Evolutionary conservation across 345 rosid species (phyloP), one percentile per base, ranked within the genome.

Genomic region (Aethionema arabicum): DNA sequence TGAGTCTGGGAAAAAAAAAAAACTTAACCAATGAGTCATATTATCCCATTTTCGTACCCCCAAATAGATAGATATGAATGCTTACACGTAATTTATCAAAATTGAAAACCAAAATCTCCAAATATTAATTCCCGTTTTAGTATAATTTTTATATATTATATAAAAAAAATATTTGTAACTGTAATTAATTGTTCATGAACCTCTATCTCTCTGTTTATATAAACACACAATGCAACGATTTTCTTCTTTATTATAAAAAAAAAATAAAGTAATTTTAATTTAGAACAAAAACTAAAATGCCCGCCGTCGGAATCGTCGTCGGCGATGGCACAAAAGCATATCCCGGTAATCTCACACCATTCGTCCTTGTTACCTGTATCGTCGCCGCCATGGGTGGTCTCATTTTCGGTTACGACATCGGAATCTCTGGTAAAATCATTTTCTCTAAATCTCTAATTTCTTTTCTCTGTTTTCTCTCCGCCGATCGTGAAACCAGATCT

Each of bases 321-420:
- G 80, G 73, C 29, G 74, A 68, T 32, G 61, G 13, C 57, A 76
- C 74, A 13, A 79, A 30, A 61, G 88, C 56, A 57, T 90, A 90
- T 59, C 90, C 95, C 13, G 97, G 97, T 8, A 86, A 80, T 4
- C 86, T 90, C 3, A 90, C 97, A 3, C 77, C 54, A 2, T 87
- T 48, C 59, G 97, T 90, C 46, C 52, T 64, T n/a, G 74, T 81
- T 31, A 85, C 97, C 5, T 90, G 97, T 67, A 65, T 90, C 7
- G 81, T 90, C 16, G 97, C 95, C 2, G 87, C 85, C 78, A 90
- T 87, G 97, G 97, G 97, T 2, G 97, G 97, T 66, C 78, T 90
- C 72, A 90, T 90, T 74, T 90, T 90, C 69, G 97, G 97, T 39
- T 90, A 90, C 72, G 97, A 90, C 65, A 82, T 90, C 50, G 97